Conservation (phyloP, 2,329 filamentous ascomycete genomes). For the Nemania serpens region DNA sequence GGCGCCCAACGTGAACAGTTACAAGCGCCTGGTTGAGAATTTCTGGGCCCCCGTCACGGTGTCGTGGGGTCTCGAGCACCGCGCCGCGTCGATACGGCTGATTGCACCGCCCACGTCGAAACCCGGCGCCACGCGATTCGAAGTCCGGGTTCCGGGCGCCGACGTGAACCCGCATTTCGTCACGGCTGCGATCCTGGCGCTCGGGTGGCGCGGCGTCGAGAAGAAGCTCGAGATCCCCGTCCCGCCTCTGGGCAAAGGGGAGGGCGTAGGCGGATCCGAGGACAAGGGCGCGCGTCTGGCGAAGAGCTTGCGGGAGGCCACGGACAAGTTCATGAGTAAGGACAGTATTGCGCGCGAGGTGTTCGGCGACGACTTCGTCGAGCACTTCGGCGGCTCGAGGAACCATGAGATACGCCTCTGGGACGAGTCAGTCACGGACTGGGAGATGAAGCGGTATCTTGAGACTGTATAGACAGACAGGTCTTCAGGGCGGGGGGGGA, state of each 20-base stretch:
- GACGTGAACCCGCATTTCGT: conserved; percentile 90
- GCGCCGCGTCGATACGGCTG: conserved; percentile 85
- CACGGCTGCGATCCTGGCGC: conserved; percentile 81
- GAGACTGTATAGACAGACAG: conserved; percentile 74
- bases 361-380: conserved; percentile 93
- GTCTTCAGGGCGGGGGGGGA: background rate
- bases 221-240: conserved; percentile 85
- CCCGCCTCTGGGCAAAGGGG: conserved; percentile 81
- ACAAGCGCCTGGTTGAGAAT: conserved; percentile 97
- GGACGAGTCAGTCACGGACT: conserved; percentile 97
- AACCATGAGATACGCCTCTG: conserved; percentile 89
- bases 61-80: conserved; percentile 95
- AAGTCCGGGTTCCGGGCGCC: conserved; percentile 91
- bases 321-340: conserved; percentile 72
- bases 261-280: conserved; percentile 73
- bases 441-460: conserved; percentile 80
- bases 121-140: conserved; percentile 85
- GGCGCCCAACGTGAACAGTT: conserved; percentile 94
- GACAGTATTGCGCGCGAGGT: conserved; percentile 91
- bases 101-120: conserved; percentile 88
- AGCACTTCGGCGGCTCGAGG: conserved; percentile 90
- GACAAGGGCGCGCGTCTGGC: conserved; percentile 81
- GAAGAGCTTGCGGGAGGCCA: conserved; percentile 85
- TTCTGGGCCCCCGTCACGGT: conserved; percentile 99
- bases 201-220: conserved; percentile 90